Evolutionary conservation across 331 rosid species (phyloP).

Genomic region (Rosa hybrid): DNA sequence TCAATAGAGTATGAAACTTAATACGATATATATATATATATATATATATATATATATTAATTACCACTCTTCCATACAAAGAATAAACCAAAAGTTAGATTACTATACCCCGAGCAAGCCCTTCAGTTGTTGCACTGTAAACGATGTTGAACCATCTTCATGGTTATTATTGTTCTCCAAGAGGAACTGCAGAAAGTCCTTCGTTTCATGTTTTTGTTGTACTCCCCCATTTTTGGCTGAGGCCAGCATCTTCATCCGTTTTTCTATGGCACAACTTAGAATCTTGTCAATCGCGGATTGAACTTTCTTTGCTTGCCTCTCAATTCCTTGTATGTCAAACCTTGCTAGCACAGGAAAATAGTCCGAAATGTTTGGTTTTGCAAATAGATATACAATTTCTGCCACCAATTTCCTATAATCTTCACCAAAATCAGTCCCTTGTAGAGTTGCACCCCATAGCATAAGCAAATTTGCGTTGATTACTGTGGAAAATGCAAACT

Average conservation of each 20-base stretch:
- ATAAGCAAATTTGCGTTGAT: slow-evolving; percentile 6
- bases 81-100: no score
- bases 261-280: slow-evolving; percentile 22
- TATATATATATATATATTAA: no score
- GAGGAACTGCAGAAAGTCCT: slow-evolving; percentile 32
- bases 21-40: no score
- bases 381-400: slow-evolving; percentile 22
- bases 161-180: slow-evolving; percentile 4
- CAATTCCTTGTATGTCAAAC: slow-evolving; percentile 46
- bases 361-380: slow-evolving; percentile 36
- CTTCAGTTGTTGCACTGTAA: slow-evolving; percentile 26
- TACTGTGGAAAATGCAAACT: not conserved
- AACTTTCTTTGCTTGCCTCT: slow-evolving; percentile 15
- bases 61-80: no score
- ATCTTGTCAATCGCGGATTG: slow-evolving; percentile 2
- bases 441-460: slow-evolving; percentile 27
- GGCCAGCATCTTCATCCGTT: slow-evolving; percentile 2
- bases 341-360: slow-evolving; percentile 21
- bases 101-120: slow-evolving; percentile 28
- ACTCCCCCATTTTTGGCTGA: not conserved
- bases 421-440: not conserved
- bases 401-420: slow-evolving; percentile 20
- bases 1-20: no score
- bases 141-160: slow-evolving; percentile 5
- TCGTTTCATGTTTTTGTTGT: not conserved